Conservation (phyloP, 2,329 filamentous ascomycete species). For the Penicillium sp. region DNA sequence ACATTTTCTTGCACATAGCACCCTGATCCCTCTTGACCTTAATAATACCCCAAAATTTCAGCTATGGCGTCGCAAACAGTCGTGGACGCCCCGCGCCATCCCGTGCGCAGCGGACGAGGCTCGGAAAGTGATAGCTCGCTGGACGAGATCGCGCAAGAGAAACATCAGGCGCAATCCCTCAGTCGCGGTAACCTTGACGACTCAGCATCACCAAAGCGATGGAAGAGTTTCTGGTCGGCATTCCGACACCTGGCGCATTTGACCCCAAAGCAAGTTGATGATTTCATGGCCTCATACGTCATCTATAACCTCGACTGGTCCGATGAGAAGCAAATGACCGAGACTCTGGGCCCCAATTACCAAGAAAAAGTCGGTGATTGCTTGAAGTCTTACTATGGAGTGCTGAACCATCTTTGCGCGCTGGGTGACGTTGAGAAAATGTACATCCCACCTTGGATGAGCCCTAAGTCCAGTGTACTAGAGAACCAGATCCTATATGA, state of each 20-base stretch:
- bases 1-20: not conserved
- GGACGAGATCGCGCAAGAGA: slow-evolving; percentile 26
- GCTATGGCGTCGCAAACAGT: slow-evolving; percentile 24
- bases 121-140: slow-evolving; percentile 28
- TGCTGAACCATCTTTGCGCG: slow-evolving; percentile 57
- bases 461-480: slow-evolving; percentile 50
- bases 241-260: slow-evolving; percentile 54
- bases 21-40: not conserved
- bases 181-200: slow-evolving; percentile 40
- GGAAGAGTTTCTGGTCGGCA: slow-evolving; percentile 53
- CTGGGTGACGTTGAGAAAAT: slow-evolving; percentile 60
- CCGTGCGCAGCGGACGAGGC: slow-evolving; percentile 20
- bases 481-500: slow-evolving; percentile 58
- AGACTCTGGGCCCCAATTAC: slow-evolving; percentile 52
- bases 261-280: slow-evolving; percentile 54
- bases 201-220: slow-evolving; percentile 50
- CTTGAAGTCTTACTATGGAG: slow-evolving; percentile 55
- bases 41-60: slow-evolving; percentile 8
- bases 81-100: slow-evolving; percentile 19
- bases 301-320: slow-evolving; percentile 60
- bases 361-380: slow-evolving; percentile 54
- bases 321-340: slow-evolving; percentile 52
- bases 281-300: slow-evolving; percentile 59
- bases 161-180: slow-evolving; percentile 24
- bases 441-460: slow-evolving; percentile 59